These are phyloP conservation scores for Tephrocybe sp. DNA, from an alignment of 768 basidiomycete species.

Conservation along the genomic window DNA sequence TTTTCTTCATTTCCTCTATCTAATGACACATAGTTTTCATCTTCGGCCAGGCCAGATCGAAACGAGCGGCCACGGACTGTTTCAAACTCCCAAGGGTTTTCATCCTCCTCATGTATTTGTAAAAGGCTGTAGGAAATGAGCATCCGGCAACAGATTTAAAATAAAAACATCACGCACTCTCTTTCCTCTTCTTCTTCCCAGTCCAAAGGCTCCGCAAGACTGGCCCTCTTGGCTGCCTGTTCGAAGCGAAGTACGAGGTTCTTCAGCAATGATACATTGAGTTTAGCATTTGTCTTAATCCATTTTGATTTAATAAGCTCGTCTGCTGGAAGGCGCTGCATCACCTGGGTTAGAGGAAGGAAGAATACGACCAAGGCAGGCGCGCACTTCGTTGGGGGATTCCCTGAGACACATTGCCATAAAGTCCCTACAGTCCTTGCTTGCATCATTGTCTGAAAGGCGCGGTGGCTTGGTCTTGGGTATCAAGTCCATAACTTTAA, in stretches of 20 bases:
- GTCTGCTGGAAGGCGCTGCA: constrained; percentile 83
- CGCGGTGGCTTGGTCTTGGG: constrained; percentile 81
- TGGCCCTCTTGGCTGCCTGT: constrained; percentile 72
- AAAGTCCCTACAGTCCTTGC: constrained; percentile 87
- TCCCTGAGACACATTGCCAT: constrained; percentile 80
- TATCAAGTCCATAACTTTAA: constrained; percentile 87
- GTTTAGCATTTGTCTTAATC: constrained; percentile 77
- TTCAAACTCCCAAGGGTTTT: constrained; percentile 73
- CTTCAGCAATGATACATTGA: constrained; percentile 62
- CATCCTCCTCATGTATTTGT: constrained; percentile 27
- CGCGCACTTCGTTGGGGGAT: constrained; percentile 69
- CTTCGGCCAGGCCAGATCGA: constrained; percentile 19
- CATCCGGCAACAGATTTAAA: not conserved
- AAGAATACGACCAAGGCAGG: not conserved
- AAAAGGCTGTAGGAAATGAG: constrained; percentile 13
- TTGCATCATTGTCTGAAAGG: constrained; percentile 73
- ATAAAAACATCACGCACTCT: constrained; percentile 32
- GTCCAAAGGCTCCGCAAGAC: constrained; percentile 66
- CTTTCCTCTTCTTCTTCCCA: constrained; percentile 72
- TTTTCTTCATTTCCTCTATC: constrained; percentile 20
- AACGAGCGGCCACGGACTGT: constrained; percentile 48
- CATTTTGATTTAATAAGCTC: constrained; percentile 86
- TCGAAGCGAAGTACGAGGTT: constrained; percentile 83
- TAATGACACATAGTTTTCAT: constrained; percentile 6
- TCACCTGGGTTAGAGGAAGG: constrained; percentile 3